Base-by-base conservation (phyloP, 768 basidiomycete species). In the Pluteus cervinus region DNA sequence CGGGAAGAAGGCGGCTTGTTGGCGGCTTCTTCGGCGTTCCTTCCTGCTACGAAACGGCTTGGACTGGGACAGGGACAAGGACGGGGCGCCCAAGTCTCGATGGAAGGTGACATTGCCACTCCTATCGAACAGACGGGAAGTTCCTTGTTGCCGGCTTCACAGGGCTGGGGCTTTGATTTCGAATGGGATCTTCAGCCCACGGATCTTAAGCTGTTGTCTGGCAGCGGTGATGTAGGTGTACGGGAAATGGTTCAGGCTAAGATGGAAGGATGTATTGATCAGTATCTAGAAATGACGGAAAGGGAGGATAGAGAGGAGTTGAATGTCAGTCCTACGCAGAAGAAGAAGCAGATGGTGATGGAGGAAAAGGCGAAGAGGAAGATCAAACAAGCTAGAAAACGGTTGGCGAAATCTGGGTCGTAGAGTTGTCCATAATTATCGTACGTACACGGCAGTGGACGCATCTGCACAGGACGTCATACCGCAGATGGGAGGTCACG, bases 151-250 rank as follows among this genome's bases (percentile, higher is more conserved):
- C n/a, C n/a, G n/a, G n/a, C n/a, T n/a, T n/a, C n/a, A n/a, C 76
- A 73, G 35, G 86, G 84, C 2, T 89, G 86, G 86, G 86, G 86
- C 36, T 87, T 89, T 52, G 86, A 89, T 58, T 76, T 89, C 42
- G 81, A 88, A 56, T 86, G 85, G 86, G 57, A 64, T 29, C 30
- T 66, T 33, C 39, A 39, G 15, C 47, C 60, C 23, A 54, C 61
- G 15, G 61, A 62, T 10, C 38, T 50, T 28, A 30, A 30, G 20
- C 5, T 7, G 25, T 42, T 11, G 43, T 35, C 20, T 33, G 36
- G 28, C 43, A 45, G 8, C 23, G 42, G 38, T 14, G 39, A 37
- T 28, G 34, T 25, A 41, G 48, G 50, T 29, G 53, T 57, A 30
- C 55, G 49, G 33, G 47, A 41, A 16, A 40, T 64, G 23, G 59